A percentile compares a stretch with the other conserved stretches of the same genome.
These are phyloP conservation scores for Jacaranda copaia DNA, from an alignment of 257 asterid genomes.

Conservation along the genomic window DNA sequence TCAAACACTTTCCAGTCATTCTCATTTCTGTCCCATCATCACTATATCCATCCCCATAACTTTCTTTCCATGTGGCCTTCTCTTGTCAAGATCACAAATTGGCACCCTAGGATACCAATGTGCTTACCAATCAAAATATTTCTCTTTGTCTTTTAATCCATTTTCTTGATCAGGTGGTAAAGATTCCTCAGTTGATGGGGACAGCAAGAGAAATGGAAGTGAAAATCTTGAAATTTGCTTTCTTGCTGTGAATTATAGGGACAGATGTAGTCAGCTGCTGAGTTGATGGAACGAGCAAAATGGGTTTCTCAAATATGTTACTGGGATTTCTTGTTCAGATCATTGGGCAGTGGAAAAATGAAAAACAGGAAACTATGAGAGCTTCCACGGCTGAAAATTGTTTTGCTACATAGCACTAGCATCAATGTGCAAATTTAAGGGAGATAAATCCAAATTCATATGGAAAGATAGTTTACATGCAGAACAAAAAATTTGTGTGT, in stretches of 20 bases:
- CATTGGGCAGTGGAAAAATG: too few relatives aligned
- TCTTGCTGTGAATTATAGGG: conserved; percentile 37
- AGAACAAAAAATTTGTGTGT: too few relatives aligned
- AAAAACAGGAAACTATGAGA: too few relatives aligned
- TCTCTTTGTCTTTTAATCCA: conserved; percentile 38
- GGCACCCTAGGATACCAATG: conserved; percentile 3
- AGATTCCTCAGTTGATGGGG: conserved; percentile 38
- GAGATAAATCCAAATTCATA: too few relatives aligned
- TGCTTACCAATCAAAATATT: conserved; percentile 76
- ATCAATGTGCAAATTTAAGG: too few relatives aligned
- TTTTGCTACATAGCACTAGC: too few relatives aligned
- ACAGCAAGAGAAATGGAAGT: conserved; percentile 54
- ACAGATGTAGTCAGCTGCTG: not conserved
- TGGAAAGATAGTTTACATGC: too few relatives aligned
- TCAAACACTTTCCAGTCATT: conserved; percentile 84
- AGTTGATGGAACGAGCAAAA: too few relatives aligned
- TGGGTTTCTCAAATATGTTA: too few relatives aligned
- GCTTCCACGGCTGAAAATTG: too few relatives aligned
- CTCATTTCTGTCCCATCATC: conserved; percentile 85
- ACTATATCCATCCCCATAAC: conserved; percentile 83
- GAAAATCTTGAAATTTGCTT: conserved; percentile 47
- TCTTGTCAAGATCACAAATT: conserved; percentile 62
- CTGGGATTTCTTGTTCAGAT: too few relatives aligned
- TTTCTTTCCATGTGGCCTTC: conserved; percentile 82
- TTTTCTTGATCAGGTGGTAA: conserved; percentile 41